These are phyloP conservation scores for Saprolegnia diclina DNA, from an alignment of 352 stramenopile species.

Conservation along the genomic window DNA sequence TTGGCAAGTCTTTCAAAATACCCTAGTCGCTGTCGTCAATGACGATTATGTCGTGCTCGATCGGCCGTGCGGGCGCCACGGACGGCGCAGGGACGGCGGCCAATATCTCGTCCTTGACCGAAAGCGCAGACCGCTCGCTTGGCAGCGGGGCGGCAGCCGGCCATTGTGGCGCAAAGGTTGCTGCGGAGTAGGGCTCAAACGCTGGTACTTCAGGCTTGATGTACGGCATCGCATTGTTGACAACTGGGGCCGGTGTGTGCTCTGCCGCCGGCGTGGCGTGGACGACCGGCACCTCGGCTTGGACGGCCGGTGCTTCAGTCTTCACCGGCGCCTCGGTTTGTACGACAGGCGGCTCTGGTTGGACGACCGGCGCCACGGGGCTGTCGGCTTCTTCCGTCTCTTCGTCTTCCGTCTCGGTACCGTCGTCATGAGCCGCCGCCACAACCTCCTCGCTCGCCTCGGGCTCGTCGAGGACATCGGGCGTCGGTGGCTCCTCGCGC, in stretches of 20 bases:
- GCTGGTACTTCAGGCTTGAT: too few species aligned
- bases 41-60: not conserved
- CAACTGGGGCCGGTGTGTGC: too few species aligned
- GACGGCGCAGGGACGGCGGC: not conserved
- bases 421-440: not conserved
- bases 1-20: not conserved
- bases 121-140: too few species aligned
- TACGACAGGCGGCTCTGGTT: not conserved
- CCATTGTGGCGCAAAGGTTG: too few species aligned
- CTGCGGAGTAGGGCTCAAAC: too few species aligned
- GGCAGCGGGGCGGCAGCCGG: too few species aligned
- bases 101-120: not conserved
- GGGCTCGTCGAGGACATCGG: not conserved
- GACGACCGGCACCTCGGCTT: not conserved
- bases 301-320: not conserved
- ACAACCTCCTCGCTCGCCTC: not conserved
- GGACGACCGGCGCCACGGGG: not conserved
- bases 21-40: conserved; percentile 12
- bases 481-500: not conserved
- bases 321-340: not conserved
- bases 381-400: not conserved
- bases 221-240: too few species aligned
- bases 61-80: not conserved
- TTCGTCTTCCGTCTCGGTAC: not conserved
- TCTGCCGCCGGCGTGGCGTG: too few species aligned